Evolutionary conservation across 2,329 filamentous ascomycete species (phyloP).

Genomic region (Fusarium sp.): DNA sequence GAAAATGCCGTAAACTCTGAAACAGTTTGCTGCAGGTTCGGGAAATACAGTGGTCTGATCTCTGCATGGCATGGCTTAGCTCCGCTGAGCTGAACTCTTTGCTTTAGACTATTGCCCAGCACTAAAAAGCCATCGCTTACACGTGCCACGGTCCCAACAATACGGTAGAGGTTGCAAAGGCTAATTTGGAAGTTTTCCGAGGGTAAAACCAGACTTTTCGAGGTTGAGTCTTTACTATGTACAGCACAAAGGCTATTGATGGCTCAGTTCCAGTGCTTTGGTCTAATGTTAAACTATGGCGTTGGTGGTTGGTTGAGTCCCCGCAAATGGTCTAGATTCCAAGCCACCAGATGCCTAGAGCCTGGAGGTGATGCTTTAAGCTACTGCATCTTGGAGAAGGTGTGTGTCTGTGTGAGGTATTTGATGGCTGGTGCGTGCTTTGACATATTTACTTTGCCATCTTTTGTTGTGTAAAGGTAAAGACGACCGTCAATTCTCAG

Average conservation of each 20-base stretch:
- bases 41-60: neutral
- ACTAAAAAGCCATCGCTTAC: too few relatives aligned
- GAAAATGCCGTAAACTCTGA: neutral
- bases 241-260: constrained; percentile 7
- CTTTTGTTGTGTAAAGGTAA: neutral
- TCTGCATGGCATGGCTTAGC: neutral
- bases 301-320: constrained; percentile 1
- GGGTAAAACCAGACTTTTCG: neutral
- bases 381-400: constrained; percentile 2
- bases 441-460: neutral
- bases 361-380: constrained; percentile 2
- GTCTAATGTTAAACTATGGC: neutral
- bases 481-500: neutral
- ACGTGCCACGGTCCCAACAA: neutral
- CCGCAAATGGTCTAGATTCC: constrained; percentile 40
- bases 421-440: neutral
- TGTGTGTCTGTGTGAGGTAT: neutral
- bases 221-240: neutral
- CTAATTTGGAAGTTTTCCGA: neutral
- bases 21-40: neutral
- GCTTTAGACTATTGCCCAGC: too few relatives aligned
- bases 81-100: neutral
- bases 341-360: constrained; percentile 14
- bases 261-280: neutral
- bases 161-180: neutral